These are phyloP conservation scores for Mariannaea sp. DNA, from an alignment of 2,329 filamentous ascomycete species.

Conservation along the genomic window DNA sequence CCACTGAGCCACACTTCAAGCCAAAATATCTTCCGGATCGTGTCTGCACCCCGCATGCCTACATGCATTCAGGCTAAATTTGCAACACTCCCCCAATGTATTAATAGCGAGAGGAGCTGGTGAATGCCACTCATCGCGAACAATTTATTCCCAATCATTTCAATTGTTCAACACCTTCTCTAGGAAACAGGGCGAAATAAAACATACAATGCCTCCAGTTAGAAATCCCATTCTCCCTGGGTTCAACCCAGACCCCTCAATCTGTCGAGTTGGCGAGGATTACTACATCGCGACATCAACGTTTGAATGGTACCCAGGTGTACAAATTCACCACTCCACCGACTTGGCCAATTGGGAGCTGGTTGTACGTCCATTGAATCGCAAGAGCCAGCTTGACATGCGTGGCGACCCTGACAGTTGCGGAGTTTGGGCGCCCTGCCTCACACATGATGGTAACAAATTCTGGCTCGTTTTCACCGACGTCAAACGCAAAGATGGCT, in stretches of 20 bases:
- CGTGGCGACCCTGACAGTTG: constrained; percentile 64
- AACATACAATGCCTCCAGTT: constrained; percentile 49
- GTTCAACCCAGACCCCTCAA: constrained; percentile 43
- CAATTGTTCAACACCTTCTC: background rate
- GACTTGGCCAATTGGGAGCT: constrained; percentile 28
- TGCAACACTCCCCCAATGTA: background rate
- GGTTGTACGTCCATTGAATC: constrained; percentile 50
- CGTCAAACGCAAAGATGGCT: constrained; percentile 69
- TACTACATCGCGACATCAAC: constrained; percentile 30
- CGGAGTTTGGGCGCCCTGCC: constrained; percentile 68
- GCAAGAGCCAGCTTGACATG: constrained; percentile 59
- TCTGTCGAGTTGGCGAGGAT: constrained; percentile 19
- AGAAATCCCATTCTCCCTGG: constrained; percentile 61
- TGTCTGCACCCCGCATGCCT: constrained; percentile 9
- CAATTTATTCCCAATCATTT: background rate
- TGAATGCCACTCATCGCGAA: background rate
- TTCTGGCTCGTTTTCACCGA: constrained; percentile 71
- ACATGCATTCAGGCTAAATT: constrained; percentile 17
- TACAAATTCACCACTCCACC: constrained; percentile 25
- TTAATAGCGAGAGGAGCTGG: background rate
- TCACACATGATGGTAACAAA: constrained; percentile 62
- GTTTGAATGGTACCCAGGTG: constrained; percentile 27
- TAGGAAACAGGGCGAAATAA: too few relatives aligned
- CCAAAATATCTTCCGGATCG: background rate
- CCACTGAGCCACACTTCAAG: background rate